Percentiles rank a stretch among this genome's conserved stretches.
These are phyloP conservation scores for Eimeria sp. DNA, from an alignment of 169 alveolate species.

Conservation along the genomic window DNA sequence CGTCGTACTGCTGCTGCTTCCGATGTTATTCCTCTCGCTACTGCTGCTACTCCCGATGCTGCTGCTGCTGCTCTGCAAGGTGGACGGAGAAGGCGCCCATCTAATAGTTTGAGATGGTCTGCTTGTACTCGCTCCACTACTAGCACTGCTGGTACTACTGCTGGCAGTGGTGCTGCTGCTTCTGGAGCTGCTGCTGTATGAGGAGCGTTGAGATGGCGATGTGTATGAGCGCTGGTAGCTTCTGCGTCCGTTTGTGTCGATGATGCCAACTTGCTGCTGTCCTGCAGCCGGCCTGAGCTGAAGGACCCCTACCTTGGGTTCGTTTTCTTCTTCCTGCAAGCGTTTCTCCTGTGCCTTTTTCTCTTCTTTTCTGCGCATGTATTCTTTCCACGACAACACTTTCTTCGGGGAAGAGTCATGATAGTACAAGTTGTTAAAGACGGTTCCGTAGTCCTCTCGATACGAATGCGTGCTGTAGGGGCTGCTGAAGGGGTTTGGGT, in stretches of 20 bases:
- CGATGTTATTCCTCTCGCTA: not conserved
- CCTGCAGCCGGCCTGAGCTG: not conserved
- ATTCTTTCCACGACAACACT: slow-evolving; percentile 8
- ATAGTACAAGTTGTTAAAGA: not conserved
- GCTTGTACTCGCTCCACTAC: not conserved
- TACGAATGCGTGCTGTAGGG: slow-evolving; percentile 52
- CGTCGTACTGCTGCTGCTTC: not conserved
- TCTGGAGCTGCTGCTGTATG: not conserved
- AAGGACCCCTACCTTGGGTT: not conserved
- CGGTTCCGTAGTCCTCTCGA: slow-evolving; percentile 30
- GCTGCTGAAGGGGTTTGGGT: slow-evolving; percentile 47
- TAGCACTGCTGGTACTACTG: not conserved
- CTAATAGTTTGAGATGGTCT: not conserved
- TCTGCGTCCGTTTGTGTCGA: not conserved
- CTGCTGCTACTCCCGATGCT: not conserved
- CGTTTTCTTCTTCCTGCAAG: not conserved
- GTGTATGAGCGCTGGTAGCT: not conserved
- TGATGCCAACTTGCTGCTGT: not conserved
- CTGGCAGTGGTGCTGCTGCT: not conserved
- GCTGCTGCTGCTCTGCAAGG: not conserved
- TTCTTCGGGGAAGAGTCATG: not conserved
- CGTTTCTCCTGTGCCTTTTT: not conserved
- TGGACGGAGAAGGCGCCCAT: not conserved
- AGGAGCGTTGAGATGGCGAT: not conserved
- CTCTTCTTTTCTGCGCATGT: slow-evolving; percentile 24